A percentile compares a stretch with the other conserved stretches of the same genome.
These are phyloP conservation scores for Tylopilus sp. DNA, from an alignment of 768 basidiomycete species.

Conservation along the genomic window DNA sequence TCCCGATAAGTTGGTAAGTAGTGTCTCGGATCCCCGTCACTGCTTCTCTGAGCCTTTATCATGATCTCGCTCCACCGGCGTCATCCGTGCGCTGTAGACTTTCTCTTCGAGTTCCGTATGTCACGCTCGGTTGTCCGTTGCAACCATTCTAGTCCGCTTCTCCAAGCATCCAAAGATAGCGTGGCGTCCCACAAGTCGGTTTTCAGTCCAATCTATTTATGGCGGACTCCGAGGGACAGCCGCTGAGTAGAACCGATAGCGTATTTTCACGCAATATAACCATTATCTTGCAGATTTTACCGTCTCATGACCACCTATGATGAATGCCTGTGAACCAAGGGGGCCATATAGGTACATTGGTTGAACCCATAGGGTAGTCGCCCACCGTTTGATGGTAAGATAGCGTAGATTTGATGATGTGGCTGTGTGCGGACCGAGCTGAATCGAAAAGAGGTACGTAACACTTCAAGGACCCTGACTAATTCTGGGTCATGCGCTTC, in stretches of 20 bases:
- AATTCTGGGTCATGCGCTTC: conserved; percentile 14
- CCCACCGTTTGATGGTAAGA: background rate
- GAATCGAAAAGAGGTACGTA: conserved; percentile 20
- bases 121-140: background rate
- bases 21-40: background rate
- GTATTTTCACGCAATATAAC: no score
- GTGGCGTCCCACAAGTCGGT: background rate
- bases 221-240: background rate
- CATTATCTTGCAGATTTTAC: no score
- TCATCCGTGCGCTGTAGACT: background rate
- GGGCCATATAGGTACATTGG: background rate
- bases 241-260: background rate
- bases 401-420: background rate
- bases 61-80: background rate
- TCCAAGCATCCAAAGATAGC: conserved; percentile 9
- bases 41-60: background rate
- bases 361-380: background rate
- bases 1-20: background rate
- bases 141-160: background rate
- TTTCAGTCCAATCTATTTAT: background rate
- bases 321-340: background rate
- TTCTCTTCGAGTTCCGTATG: background rate
- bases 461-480: conserved; percentile 11
- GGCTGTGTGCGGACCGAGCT: conserved; percentile 2
- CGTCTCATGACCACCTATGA: background rate